A percentile compares a stretch with the other conserved stretches of the same genome.
phyloP scores from a whole-genome alignment of 2,329 filamentous ascomycete species.

The Aspergillus unguis region DNA sequence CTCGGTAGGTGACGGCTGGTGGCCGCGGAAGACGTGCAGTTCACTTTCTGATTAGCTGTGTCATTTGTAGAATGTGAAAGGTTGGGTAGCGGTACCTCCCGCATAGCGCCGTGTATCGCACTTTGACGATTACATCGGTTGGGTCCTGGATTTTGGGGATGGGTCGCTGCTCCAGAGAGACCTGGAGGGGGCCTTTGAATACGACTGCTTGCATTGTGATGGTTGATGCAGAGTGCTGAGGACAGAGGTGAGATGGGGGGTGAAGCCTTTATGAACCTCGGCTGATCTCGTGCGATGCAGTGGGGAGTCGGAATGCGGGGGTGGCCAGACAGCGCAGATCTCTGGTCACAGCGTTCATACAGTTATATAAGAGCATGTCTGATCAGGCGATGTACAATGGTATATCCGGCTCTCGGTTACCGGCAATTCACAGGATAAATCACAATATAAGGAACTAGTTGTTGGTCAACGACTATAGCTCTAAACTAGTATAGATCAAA shows the following conservation, averaged over 20 bases:
- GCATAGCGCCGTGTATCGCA: slow-evolving; percentile 76
- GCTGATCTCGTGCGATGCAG: no score
- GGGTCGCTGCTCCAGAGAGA: slow-evolving; percentile 73
- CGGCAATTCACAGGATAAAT: no score
- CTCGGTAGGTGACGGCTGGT: slow-evolving; percentile 63
- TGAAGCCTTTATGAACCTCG: not conserved
- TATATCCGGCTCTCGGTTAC: no score
- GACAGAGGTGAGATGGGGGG: not conserved
- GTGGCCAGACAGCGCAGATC: no score
- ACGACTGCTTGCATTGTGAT: slow-evolving; percentile 77
- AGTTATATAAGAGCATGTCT: no score
- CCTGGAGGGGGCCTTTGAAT: slow-evolving; percentile 72
- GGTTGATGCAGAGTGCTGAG: not conserved
- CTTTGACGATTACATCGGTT: slow-evolving; percentile 75
- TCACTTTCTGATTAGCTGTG: slow-evolving; percentile 48
- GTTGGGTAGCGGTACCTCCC: slow-evolving; percentile 60
- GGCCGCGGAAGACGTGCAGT: slow-evolving; percentile 79
- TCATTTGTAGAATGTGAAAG: not conserved
- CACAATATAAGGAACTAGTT: no score
- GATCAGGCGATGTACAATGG: no score
- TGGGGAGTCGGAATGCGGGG: no score
- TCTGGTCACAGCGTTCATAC: no score
- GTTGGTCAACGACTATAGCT: no score
- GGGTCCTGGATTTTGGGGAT: slow-evolving; percentile 67
- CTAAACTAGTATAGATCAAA: no score